Evolutionary conservation across 192 early-diverging fungal species (phyloP), one percentile per base, ranked within the genome.

Genomic region (Podila epigama): DNA sequence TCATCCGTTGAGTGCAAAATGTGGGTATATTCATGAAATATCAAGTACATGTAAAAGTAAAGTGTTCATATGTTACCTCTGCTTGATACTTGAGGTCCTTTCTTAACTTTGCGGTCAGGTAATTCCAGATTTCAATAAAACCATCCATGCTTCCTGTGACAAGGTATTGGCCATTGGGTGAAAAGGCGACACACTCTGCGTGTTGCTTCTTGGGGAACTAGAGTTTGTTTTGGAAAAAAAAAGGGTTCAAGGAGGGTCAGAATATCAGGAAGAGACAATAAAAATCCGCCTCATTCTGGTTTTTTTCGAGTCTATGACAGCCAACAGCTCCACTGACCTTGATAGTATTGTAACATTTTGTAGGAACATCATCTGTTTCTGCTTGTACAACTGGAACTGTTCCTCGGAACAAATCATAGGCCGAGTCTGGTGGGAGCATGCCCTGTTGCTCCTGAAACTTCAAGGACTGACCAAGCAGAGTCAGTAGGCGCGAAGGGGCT

Each of bases 51-150:
- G 52, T 16, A 18, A 12, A 10, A 15, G 5, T 13, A 16, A 5
- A 0, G 6, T 12, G 25, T 50, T 28, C 18, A 15, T 33, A 41
- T 32, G n/a, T 68, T 75, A 89, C 94, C 58, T 97, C 92, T 0
- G 90, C 88, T 77, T 98, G 97, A 78, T 97, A 98, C 59, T 89
- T 86, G 27, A 98, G 81, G 82, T 97, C 96, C 55, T 83, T 91
- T 33, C 95, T 81, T 22, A 96, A 83, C 70, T 97, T 98, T 1
- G 95, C 96, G 1, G 96, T 97, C 59, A 93, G 83, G 60, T 89
- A 92, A 64, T 96, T 96, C 95, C 95, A 99, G 15, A 99, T 75
- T 81, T 99, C 97, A 68, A 99, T 94, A 77, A 97, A 95, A 2
- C 97, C 97, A 84, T 98, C 97, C 37, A 87, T 81, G 52, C 90